A percentile compares a stretch with the other conserved stretches of the same genome.
phyloP scores from a whole-genome alignment of 2,329 filamentous ascomycete genomes.

The Aureobasidium sp. region DNA sequence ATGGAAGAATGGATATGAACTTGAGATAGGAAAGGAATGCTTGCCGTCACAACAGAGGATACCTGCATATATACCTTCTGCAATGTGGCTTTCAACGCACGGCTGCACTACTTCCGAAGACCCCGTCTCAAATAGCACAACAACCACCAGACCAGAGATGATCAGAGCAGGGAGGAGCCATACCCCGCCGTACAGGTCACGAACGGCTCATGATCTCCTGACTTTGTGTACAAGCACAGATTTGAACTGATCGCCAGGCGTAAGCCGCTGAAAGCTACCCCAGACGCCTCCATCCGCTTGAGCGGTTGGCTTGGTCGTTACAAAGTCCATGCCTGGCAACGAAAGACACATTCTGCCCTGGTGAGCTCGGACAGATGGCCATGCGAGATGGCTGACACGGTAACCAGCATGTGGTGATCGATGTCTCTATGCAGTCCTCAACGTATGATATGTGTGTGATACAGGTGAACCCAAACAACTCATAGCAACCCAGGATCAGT shows the following conservation, averaged over 20 bases:
- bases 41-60: background rate
- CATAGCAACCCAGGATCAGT: background rate
- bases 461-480: background rate
- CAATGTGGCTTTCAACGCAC: background rate
- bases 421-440: background rate
- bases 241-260: background rate
- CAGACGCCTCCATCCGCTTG: conserved; percentile 9
- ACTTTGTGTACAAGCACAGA: background rate
- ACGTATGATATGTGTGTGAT: background rate
- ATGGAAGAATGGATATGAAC: background rate
- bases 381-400: conserved; percentile 1
- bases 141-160: background rate
- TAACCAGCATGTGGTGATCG: background rate
- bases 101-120: background rate
- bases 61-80: conserved; percentile 12
- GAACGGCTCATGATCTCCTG: conserved; percentile 12
- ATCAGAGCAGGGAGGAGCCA: background rate
- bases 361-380: background rate
- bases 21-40: background rate
- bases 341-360: background rate
- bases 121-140: background rate
- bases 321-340: background rate
- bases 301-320: conserved; percentile 9
- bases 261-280: conserved; percentile 6
- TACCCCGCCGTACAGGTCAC: background rate